These are phyloP conservation scores for Leishmania turanica DNA, from an alignment of 208 protist species.

Conservation along the genomic window DNA sequence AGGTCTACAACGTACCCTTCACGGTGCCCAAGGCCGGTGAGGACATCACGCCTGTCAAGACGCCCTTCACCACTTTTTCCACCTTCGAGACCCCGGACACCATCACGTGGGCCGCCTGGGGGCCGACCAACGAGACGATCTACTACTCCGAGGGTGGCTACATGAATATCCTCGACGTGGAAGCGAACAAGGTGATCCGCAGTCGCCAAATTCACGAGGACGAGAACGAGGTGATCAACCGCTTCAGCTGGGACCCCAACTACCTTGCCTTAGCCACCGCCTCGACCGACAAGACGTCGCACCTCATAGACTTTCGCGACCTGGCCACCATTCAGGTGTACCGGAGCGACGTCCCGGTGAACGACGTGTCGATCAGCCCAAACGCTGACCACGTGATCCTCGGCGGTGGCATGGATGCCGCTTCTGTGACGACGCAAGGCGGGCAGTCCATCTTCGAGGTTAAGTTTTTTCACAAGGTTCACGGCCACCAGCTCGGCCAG, in stretches of 20 bases:
- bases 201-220: slow-evolving; percentile 65
- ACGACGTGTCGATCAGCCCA: slow-evolving; percentile 96
- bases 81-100: slow-evolving; percentile 63
- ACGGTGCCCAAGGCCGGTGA: slow-evolving; percentile 51
- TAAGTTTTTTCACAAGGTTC: slow-evolving; percentile 97
- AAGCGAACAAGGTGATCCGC: slow-evolving; percentile 81
- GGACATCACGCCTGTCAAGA: slow-evolving; percentile 63
- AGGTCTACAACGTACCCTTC: slow-evolving; percentile 91
- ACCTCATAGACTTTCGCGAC: slow-evolving; percentile 95
- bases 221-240: slow-evolving; percentile 67
- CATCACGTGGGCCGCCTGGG: slow-evolving; percentile 95
- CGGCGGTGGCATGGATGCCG: slow-evolving; percentile 97
- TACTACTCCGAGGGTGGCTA: slow-evolving; percentile 94
- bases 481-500: slow-evolving; percentile 95
- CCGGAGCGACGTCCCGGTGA: slow-evolving; percentile 96
- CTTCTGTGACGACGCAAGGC: slow-evolving; percentile 94
- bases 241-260: slow-evolving; percentile 92
- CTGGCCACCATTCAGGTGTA: slow-evolving; percentile 95
- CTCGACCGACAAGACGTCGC: slow-evolving; percentile 94
- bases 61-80: slow-evolving; percentile 63
- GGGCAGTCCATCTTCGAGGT: slow-evolving; percentile 95
- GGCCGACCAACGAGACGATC: slow-evolving; percentile 96
- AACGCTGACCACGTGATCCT: slow-evolving; percentile 92
- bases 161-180: slow-evolving; percentile 93
- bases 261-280: slow-evolving; percentile 93